Evolutionary conservation across 2,329 filamentous ascomycete species (phyloP), one percentile per base, ranked within the genome.

Genomic region (Colletotrichum australisinense): DNA sequence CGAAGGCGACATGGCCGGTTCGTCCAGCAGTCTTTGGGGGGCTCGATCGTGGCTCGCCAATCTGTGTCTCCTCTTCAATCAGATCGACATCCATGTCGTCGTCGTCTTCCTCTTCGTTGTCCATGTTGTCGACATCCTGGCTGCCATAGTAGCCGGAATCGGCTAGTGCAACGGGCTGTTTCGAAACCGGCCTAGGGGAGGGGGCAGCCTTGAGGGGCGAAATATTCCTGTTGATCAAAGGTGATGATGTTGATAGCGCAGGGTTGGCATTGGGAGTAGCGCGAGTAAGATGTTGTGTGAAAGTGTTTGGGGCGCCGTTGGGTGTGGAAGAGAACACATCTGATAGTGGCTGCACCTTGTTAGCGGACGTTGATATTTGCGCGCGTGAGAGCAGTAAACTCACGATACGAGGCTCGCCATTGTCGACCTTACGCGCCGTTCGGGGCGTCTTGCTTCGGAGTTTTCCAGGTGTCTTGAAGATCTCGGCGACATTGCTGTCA

Each of bases 401-500:
- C 86, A 94, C 93, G 75, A 91, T 89, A 78, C 93, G 89, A 38
- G 86, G 82, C 80, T 93, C 91, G 30, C 83, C 81, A 11, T 85
- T 83, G 78, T 88, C 87, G 62, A 83, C 83, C 80, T 93, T 95
- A 69, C 91, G 89, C 42, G 86, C 86, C 22, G 93, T 95, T 74
- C 93, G 89, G 55, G 94, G 94, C 32, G 94, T 96, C 85, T 95
- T 95, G 68, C 93, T 94, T 76, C 94, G 92, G 80, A 97, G 84
- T 81, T 95, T 96, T 69, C 94, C 94, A 4, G 94, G 94, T 49
- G 94, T 97, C 81, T 98, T 99, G 86, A 98, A 98, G n/a, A 97
- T 92, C 78, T 98, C 96, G 75, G 94, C 90, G 73, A 98, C 92
- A 81, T 96, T 96, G 75, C 97, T 98, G 78, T 30, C 8, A 14